A percentile compares a stretch with the other conserved stretches of the same genome.
These are phyloP conservation scores for Prinsepia uniflora DNA, from an alignment of 306 rosid genomes.

Conservation along the genomic window DNA sequence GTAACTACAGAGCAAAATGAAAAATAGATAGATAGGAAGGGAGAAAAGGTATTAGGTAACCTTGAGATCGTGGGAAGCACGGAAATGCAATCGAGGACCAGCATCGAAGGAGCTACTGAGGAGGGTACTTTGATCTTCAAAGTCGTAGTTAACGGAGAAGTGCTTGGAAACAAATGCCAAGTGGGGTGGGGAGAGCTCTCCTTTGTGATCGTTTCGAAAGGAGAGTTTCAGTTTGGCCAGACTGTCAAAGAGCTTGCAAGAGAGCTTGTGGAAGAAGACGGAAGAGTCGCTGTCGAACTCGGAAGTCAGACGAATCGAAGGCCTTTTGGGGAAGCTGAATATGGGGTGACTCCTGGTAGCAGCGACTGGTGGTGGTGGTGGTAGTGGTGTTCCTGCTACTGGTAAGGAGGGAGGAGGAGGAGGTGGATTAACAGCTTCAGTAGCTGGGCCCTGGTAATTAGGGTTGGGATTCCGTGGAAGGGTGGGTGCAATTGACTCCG, in stretches of 20 bases:
- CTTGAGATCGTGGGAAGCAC: constrained; percentile 74
- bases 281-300: constrained; percentile 88
- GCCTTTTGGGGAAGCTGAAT: constrained; percentile 49
- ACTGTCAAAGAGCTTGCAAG: constrained; percentile 71
- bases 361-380: not conserved
- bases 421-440: not conserved
- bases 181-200: constrained; percentile 63
- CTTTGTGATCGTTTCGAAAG: constrained; percentile 54
- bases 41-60: constrained; percentile 21
- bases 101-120: constrained; percentile 57
- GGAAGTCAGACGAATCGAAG: constrained; percentile 56
- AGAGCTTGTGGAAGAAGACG: constrained; percentile 63
- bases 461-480: constrained; percentile 34
- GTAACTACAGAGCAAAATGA: not conserved
- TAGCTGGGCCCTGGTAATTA: constrained; percentile 12
- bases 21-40: not conserved
- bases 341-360: not conserved
- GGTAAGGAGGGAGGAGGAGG: constrained; percentile 28
- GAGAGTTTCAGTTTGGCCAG: constrained; percentile 75
- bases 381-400: not conserved
- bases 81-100: constrained; percentile 54
- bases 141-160: constrained; percentile 57
- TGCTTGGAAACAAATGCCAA: constrained; percentile 58
- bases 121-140: constrained; percentile 59
- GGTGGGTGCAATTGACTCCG: constrained; percentile 35